Evolutionary conservation across 768 basidiomycete species (phyloP).

Genomic region (Agaricus blazei): DNA sequence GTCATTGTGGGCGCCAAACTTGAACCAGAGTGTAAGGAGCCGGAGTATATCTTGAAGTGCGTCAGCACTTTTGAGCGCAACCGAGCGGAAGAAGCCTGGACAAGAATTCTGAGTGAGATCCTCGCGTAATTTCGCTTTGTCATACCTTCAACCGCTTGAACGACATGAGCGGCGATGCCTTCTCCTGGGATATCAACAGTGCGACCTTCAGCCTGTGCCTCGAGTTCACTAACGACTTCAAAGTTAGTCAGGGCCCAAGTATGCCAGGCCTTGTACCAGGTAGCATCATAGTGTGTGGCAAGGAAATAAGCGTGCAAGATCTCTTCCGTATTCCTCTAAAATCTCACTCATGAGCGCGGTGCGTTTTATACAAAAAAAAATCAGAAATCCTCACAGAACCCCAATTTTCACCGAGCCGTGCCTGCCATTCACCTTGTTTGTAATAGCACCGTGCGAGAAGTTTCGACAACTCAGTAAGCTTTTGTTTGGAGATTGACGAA

Average conservation of each 20-base stretch:
- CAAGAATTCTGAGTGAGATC: conserved; percentile 10
- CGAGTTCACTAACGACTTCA: conserved; percentile 82
- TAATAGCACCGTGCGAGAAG: conserved; percentile 95
- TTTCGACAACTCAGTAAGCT: conserved; percentile 63
- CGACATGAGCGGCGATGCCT: conserved; percentile 75
- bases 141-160: conserved; percentile 83
- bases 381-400: conserved; percentile 48
- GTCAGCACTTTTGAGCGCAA: conserved; percentile 83
- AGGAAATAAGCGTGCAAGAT: conserved; percentile 81
- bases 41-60: conserved; percentile 93
- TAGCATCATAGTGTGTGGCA: conserved; percentile 86
- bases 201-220: conserved; percentile 55
- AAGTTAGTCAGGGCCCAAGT: conserved; percentile 98
- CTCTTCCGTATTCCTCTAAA: conserved; percentile 70
- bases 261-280: conserved; percentile 99
- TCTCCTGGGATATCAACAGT: conserved; percentile 53
- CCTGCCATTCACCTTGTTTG: conserved; percentile 95
- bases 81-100: conserved; percentile 91
- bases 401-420: conserved; percentile 76
- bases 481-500: conserved; percentile 49
- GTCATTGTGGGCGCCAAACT: conserved; percentile 85
- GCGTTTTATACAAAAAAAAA: neutral
- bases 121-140: neutral
- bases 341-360: neutral
- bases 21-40: conserved; percentile 95